These are phyloP conservation scores for Bisporella sp. DNA, from an alignment of 2,329 filamentous ascomycete genomes.

Conservation along the genomic window DNA sequence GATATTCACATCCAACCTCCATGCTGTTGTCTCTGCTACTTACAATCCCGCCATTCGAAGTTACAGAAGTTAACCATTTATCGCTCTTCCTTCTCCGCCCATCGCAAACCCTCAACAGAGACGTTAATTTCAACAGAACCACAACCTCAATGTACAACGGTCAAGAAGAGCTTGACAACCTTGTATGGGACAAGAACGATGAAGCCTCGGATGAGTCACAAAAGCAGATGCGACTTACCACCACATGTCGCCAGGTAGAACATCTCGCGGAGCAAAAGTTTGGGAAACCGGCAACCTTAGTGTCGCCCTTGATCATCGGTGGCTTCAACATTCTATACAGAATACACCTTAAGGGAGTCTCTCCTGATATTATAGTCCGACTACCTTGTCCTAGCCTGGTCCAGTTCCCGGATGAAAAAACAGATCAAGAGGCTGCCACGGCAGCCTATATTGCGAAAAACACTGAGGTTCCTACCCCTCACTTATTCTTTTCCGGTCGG, in stretches of 20 bases:
- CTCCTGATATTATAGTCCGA: slow-evolving; percentile 5
- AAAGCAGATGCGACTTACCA: slow-evolving; percentile 5
- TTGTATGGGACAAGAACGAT: slow-evolving; percentile 18
- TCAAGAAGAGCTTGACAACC: slow-evolving; percentile 13
- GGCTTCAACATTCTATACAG: slow-evolving; percentile 15
- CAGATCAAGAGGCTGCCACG: slow-evolving; percentile 1
- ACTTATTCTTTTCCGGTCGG: not conserved
- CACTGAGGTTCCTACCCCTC: slow-evolving; percentile 2
- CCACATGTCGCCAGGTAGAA: slow-evolving; percentile 6
- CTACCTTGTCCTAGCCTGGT: slow-evolving; percentile 2
- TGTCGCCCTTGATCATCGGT: slow-evolving; percentile 14
- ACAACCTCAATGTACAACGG: slow-evolving; percentile 2
- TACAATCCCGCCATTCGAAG: too few species aligned
- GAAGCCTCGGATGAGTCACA: slow-evolving; percentile 11
- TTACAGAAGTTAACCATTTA: too few species aligned
- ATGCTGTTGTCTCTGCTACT: too few species aligned
- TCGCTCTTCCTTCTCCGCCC: too few species aligned
- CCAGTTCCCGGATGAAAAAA: slow-evolving; percentile 6
- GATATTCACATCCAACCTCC: too few species aligned
- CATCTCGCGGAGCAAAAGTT: slow-evolving; percentile 10
- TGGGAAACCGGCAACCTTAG: slow-evolving; percentile 9
- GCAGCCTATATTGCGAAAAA: slow-evolving; percentile 2
- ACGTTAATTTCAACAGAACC: too few species aligned
- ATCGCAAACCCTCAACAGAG: too few species aligned
- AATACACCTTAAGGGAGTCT: slow-evolving; percentile 12